Conservation (phyloP, 2,329 filamentous ascomycete genomes). For the Claviceps capensis region DNA sequence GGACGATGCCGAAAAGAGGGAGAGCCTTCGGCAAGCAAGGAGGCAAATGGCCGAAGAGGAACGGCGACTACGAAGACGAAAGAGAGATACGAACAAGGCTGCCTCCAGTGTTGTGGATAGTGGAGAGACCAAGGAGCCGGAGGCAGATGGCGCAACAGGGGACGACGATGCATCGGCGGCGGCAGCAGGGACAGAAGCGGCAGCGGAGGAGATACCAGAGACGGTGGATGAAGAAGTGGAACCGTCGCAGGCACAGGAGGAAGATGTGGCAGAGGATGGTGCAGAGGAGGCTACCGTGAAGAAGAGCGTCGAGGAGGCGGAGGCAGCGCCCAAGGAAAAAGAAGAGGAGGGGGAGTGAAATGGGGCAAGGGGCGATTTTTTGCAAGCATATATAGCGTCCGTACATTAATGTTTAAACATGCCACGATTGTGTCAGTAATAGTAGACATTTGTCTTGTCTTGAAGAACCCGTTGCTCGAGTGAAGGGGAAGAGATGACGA, state of each 20-base stretch:
- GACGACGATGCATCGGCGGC: background rate
- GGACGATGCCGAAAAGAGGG: conserved; percentile 37
- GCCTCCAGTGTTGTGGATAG: conserved; percentile 18
- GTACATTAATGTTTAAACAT: conserved; percentile 26
- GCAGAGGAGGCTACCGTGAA: conserved; percentile 7
- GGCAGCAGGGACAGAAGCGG: background rate
- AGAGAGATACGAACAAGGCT: conserved; percentile 43
- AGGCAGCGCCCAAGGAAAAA: background rate
- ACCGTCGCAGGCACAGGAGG: background rate
- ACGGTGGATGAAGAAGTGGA: conserved; percentile 6
- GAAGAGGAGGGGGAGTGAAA: background rate
- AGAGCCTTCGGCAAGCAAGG: conserved; percentile 45
- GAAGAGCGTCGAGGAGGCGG: background rate
- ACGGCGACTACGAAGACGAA: conserved; percentile 49
- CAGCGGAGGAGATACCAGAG: conserved; percentile 3
- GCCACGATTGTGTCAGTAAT: background rate
- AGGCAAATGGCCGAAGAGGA: conserved; percentile 72
- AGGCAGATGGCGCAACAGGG: conserved; percentile 9
- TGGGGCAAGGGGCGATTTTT: background rate
- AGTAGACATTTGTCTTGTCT: background rate
- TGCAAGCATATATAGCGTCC: conserved; percentile 11
- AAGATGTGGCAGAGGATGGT: background rate
- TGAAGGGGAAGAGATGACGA: background rate
- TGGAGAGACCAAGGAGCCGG: conserved; percentile 13
- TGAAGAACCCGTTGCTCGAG: background rate